Evolutionary conservation across 1,284 basidiomycete genomes (phyloP), one percentile per base, ranked within the genome.

Genomic region (Heterobasidion annosum): DNA sequence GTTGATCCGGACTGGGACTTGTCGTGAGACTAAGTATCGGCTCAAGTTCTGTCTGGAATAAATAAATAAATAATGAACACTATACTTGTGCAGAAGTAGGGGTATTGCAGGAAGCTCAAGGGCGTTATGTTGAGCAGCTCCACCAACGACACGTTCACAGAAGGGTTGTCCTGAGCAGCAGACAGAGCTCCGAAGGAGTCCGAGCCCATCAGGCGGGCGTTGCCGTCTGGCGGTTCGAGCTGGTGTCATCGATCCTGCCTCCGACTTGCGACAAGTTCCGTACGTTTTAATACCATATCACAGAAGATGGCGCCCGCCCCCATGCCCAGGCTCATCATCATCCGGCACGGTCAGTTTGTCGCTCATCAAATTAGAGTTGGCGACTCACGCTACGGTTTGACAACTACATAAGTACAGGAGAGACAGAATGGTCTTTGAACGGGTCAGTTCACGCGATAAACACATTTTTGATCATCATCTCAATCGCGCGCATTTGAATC

Each of bases 401-500:
- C 57, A 51, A 19, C 51, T n/a, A 18, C 13, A 46, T 50, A 37
- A 34, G n/a, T 42, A 19, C 63, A 91, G 91, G 93, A 46, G 89
- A 96, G 73, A 97, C 93, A 1, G 93, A 95, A 67, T 97, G 93
- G 93, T 90, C 88, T n/a, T 64, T 89, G 54, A 93, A 88, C 62
- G 93, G 91, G 81, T 82, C 55, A 67, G 79, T 48, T 32, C 53
- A 40, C 25, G 25, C 25, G 25, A 25, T 25, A 40, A 40, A 12
- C 34, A 34, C 47, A 49, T 47, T 54, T 42, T 48, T 53, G 32
- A 53, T 35, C 42, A 54, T 34, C 12, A 25, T 15, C 15, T 35
- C 33, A 35, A 49, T 9, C 12, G 8, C 48, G 2, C 19, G 50
- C 33, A 54, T 54, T 15, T 48, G 12, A 56, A 55, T 40, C 45